Base-by-base conservation (phyloP, 73 alveolate genomes). In the Paramecium tetraurelia region DNA sequence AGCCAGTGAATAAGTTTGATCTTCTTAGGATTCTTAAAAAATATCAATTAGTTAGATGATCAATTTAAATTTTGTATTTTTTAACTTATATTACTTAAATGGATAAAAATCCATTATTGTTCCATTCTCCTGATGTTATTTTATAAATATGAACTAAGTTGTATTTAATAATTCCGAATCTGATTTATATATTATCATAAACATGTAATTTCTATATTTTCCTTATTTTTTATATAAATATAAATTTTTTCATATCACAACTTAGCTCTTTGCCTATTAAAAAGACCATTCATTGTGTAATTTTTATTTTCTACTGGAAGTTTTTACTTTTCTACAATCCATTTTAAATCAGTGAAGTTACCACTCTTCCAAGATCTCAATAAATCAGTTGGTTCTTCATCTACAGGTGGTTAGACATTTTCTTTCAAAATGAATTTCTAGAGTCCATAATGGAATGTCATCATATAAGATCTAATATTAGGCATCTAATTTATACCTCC, bases 291-390 rank as follows among this genome's bases (percentile, higher is more conserved):
- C 14, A 63, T 63, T 27, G 84, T 63, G 14, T 27, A 63, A 63
- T 63, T 63, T 33, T 63, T 63, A 63, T 63, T 63, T 27, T 63
- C 84, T 1, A 63, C 46, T 11, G 84, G 84, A 31, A 63, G 46
- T 80, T 80, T 48, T 9, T 46, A 9, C 20, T 80, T 80, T 12
- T 80, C 57, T 7, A 80, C 70, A 20, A 80, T 46, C 90, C 90
- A 80, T 80, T 80, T 33, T 9, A 80, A 24, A 35, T 80, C 90
- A 20, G 76, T 18, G 31, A 80, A 80, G 36, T 80, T 80, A 16
- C 90, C 75, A 80, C 63, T 31, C 33, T 80, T 80, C 90, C 90
- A 80, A 2, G 90, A 80, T 46, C 90, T 40, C 22, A 80, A 80
- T 43, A 80, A 80, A 80, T 80, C 90, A 3, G 75, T 48, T 80